Percentiles rank a stretch among this genome's conserved stretches.
Evolutionary conservation across 768 basidiomycete genomes (phyloP).

Genomic region (Lactarius sanguifluus): DNA sequence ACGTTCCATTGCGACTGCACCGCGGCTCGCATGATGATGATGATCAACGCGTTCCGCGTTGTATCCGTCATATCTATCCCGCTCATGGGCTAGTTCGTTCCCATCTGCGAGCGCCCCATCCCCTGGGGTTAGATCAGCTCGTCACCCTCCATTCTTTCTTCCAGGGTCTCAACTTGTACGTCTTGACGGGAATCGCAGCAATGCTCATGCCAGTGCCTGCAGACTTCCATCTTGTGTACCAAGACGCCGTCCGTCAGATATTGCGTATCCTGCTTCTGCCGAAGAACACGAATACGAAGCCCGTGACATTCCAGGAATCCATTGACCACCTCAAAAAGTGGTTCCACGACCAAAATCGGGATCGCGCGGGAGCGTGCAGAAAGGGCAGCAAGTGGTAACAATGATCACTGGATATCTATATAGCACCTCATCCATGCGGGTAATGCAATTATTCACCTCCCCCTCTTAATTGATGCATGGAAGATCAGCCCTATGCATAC

Average conservation of each 20-base stretch:
- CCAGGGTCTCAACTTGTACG: constrained; percentile 60
- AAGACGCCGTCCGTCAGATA: constrained; percentile 41
- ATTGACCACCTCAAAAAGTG: constrained; percentile 25
- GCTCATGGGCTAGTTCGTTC: constrained; percentile 50
- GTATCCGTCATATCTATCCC: constrained; percentile 48
- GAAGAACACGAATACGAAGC: constrained; percentile 9
- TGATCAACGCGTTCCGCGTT: constrained; percentile 35
- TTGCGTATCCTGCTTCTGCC: constrained; percentile 39
- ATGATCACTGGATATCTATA: not conserved
- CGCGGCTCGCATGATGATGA: constrained; percentile 9
- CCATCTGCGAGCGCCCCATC: constrained; percentile 56
- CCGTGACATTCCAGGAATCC: constrained; percentile 27
- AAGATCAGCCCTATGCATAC: no score
- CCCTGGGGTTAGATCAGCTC: not conserved
- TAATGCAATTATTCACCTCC: constrained; percentile 4
- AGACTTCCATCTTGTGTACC: constrained; percentile 47
- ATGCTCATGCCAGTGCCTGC: constrained; percentile 49
- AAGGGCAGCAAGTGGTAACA: constrained; percentile 23
- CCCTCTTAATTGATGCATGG: not conserved
- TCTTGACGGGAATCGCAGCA: constrained; percentile 49
- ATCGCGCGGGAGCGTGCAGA: constrained; percentile 18
- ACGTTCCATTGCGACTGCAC: constrained; percentile 21
- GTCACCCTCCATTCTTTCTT: not conserved
- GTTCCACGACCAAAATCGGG: constrained; percentile 23
- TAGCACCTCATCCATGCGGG: not conserved